Evolutionary conservation across 2,329 filamentous ascomycete species (phyloP).

Genomic region (Rhinocladiella mackenziei): DNA sequence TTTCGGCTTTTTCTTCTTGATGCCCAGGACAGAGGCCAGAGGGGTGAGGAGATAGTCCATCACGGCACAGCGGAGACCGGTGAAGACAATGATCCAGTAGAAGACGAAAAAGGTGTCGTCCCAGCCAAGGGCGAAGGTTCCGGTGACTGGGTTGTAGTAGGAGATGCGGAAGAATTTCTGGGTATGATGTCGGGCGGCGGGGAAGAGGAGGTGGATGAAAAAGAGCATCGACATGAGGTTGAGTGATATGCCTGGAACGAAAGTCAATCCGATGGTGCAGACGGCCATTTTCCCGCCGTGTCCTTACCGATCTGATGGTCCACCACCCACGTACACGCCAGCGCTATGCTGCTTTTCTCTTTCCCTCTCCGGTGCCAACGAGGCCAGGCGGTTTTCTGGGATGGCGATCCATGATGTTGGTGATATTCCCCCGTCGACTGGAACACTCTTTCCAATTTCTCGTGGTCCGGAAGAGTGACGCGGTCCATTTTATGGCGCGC

Average conservation of each 20-base stretch:
- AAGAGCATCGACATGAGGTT: slow-evolving; percentile 80
- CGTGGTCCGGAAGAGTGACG: slow-evolving; percentile 14
- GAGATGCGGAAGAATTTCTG: slow-evolving; percentile 83
- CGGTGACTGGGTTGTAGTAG: slow-evolving; percentile 68
- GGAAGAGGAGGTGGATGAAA: slow-evolving; percentile 77
- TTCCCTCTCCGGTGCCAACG: slow-evolving; percentile 28
- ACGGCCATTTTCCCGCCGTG: not conserved
- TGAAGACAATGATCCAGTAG: slow-evolving; percentile 79
- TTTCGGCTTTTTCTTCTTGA: slow-evolving; percentile 68
- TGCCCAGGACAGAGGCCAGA: slow-evolving; percentile 66
- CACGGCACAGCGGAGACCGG: slow-evolving; percentile 72
- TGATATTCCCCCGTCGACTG: slow-evolving; percentile 9
- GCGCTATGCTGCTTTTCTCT: slow-evolving; percentile 28
- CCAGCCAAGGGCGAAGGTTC: slow-evolving; percentile 69
- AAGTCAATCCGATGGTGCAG: slow-evolving; percentile 3
- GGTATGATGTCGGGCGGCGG: slow-evolving; percentile 73
- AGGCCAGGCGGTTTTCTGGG: slow-evolving; percentile 30
- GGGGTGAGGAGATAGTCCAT: slow-evolving; percentile 88
- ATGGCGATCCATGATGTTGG: slow-evolving; percentile 26
- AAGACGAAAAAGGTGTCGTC: slow-evolving; percentile 75
- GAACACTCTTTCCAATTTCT: slow-evolving; percentile 18
- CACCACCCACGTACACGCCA: slow-evolving; percentile 29
- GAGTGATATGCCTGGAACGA: slow-evolving; percentile 66
- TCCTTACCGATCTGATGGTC: slow-evolving; percentile 31
- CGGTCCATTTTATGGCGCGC: slow-evolving; percentile 9